A percentile compares a stretch with the other conserved stretches of the same genome.
These are phyloP conservation scores for Spathaspora passalidarum DNA, from an alignment of 805 yeast genomes.

Conservation along the genomic window DNA sequence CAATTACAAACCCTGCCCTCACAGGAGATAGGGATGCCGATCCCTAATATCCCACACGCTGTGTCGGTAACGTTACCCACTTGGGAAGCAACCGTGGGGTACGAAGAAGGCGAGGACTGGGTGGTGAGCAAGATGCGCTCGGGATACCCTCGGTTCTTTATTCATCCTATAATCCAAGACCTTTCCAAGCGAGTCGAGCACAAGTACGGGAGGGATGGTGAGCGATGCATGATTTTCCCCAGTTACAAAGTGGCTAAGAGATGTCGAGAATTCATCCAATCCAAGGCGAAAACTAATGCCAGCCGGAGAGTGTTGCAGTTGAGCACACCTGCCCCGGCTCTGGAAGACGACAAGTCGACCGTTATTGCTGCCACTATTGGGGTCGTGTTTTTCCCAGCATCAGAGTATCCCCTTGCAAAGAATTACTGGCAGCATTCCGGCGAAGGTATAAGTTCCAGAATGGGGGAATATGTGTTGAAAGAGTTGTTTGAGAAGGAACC, in stretches of 20 bases:
- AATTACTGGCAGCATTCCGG: constrained; percentile 97
- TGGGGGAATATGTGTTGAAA: constrained; percentile 78
- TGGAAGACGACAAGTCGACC: constrained; percentile 55
- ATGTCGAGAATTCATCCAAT: constrained; percentile 74
- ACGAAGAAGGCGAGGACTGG: constrained; percentile 86
- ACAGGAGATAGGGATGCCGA: constrained; percentile 71
- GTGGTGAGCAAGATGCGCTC: constrained; percentile 72
- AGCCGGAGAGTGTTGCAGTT: constrained; percentile 65
- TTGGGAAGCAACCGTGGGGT: constrained; percentile 90
- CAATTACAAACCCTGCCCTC: constrained; percentile 19
- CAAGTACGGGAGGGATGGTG: constrained; percentile 79
- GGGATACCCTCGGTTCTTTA: constrained; percentile 87
- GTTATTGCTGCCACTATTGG: constrained; percentile 69
- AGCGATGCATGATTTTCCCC: constrained; percentile 72
- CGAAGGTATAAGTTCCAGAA: constrained; percentile 89
- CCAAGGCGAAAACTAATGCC: constrained; percentile 28
- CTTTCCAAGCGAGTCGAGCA: constrained; percentile 52
- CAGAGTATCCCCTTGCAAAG: constrained; percentile 63
- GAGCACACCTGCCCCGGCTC: constrained; percentile 64
- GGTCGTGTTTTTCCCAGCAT: constrained; percentile 70
- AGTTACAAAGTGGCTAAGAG: constrained; percentile 76
- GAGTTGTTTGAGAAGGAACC: constrained; percentile 41
- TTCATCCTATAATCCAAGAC: constrained; percentile 60
- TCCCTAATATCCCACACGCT: constrained; percentile 90
- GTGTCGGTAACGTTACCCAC: constrained; percentile 94